Conservation (phyloP, 2,329 filamentous ascomycete species). For the Colletotrichum sojae region DNA sequence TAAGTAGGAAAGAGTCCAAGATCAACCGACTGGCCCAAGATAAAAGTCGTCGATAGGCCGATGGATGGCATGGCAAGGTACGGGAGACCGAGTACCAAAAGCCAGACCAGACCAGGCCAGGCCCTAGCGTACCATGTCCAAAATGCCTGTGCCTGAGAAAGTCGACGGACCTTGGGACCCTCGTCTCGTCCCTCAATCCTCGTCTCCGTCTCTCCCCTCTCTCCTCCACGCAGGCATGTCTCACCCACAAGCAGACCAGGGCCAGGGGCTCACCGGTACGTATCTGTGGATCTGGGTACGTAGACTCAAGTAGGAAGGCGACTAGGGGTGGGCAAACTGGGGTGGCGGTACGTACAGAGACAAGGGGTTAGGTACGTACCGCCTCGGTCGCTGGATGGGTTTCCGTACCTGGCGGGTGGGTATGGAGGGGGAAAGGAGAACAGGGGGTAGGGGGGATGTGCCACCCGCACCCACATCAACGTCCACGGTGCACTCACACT, state of each 20-base stretch:
- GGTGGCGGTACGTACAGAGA: conserved; percentile 8
- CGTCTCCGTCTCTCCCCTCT: conserved; percentile 43
- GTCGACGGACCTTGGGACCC: conserved; percentile 49
- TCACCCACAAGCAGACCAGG: conserved; percentile 62
- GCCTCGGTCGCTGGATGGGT: conserved; percentile 16
- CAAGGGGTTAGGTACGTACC: conserved; percentile 16
- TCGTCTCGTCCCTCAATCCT: conserved; percentile 39
- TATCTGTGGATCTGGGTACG: conserved; percentile 28
- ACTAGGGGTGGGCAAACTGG: conserved; percentile 2
- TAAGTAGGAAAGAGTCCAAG: conserved; percentile 63
- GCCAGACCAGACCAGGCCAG: conserved; percentile 38
- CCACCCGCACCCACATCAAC: conserved; percentile 20
- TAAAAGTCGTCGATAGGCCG: conserved; percentile 56
- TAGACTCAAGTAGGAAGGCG: background rate
- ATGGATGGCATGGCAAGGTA: conserved; percentile 25
- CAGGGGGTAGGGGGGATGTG: conserved; percentile 24
- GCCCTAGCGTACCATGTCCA: conserved; percentile 46
- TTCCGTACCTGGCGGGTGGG: conserved; percentile 33
- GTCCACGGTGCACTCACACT: too few relatives aligned
- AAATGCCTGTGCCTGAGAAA: conserved; percentile 17
- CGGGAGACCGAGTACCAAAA: conserved; percentile 36
- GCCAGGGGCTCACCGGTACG: conserved; percentile 23
- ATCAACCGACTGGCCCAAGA: conserved; percentile 54
- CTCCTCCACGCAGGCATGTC: conserved; percentile 60
- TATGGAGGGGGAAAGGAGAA: conserved; percentile 23